Percentiles rank a stretch among this genome's conserved stretches.
Evolutionary conservation across 306 rosid genomes (phyloP).

Genomic region (Malus domestica): ASM211411v1 NC_041798.1:39735001-39735500

Average conservation of each 20-base stretch:
- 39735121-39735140: too few relatives aligned
- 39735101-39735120: too few relatives aligned
- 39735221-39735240: conserved; percentile 43
- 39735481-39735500: conserved; percentile 66
- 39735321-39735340: not conserved
- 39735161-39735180: not conserved
- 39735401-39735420: conserved; percentile 15
- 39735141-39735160: too few relatives aligned
- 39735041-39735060: conserved; percentile 62
- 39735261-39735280: conserved; percentile 86
- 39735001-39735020: conserved; percentile 33
- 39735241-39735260: conserved; percentile 87
- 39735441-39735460: conserved; percentile 65
- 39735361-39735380: conserved; percentile 7
- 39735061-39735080: not conserved
- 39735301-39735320: conserved; percentile 8
- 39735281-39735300: conserved; percentile 42
- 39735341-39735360: not conserved
- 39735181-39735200: not conserved
- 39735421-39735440: conserved; percentile 89
- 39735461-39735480: conserved; percentile 77
- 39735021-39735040: conserved; percentile 39
- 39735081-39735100: not conserved
- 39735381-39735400: conserved; percentile 31
- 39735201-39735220: conserved; percentile 59